phyloP scores from a whole-genome alignment of 768 basidiomycete species.

The Lanmaoa pseudosensibilis region DNA sequence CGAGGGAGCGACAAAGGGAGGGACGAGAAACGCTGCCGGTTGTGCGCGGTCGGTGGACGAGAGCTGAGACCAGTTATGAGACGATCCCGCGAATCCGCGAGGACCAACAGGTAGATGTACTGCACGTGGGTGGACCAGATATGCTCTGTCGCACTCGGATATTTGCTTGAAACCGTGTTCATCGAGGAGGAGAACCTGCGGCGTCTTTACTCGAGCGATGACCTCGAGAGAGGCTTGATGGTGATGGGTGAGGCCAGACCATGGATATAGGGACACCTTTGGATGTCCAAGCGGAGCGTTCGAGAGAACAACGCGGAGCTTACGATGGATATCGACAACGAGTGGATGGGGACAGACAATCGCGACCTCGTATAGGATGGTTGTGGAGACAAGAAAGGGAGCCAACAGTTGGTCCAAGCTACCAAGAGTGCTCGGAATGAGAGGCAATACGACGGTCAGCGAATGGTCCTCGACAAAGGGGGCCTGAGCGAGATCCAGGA shows the following conservation, averaged over 20 bases:
- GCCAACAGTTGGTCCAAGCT: conserved; percentile 36
- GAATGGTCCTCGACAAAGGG: conserved; percentile 31
- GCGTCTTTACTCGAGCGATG: conserved; percentile 41
- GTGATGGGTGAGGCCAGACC: conserved; percentile 23
- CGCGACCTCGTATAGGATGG: conserved; percentile 44
- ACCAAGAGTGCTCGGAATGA: conserved; percentile 38
- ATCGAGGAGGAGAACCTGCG: conserved; percentile 55
- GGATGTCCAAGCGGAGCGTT: conserved; percentile 35
- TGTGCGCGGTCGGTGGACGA: conserved; percentile 32
- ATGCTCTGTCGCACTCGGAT: conserved; percentile 31
- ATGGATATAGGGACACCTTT: conserved; percentile 43
- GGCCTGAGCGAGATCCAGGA: not conserved
- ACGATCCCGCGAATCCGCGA: conserved; percentile 30
- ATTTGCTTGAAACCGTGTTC: conserved; percentile 42
- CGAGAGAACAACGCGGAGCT: conserved; percentile 36
- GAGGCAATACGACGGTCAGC: conserved; percentile 51
- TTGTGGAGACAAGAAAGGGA: conserved; percentile 39
- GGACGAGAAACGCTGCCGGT: conserved; percentile 52
- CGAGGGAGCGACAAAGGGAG: conserved; percentile 56
- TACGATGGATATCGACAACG: conserved; percentile 34
- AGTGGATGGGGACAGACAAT: conserved; percentile 45
- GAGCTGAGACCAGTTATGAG: conserved; percentile 33
- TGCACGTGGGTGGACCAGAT: conserved; percentile 45
- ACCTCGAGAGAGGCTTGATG: conserved; percentile 35
- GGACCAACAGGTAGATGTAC: conserved; percentile 44